Percentiles rank a stretch among this genome's conserved stretches.
phyloP scores from a whole-genome alignment of 345 rosid species.

The Nephelium lappaceum region DNA sequence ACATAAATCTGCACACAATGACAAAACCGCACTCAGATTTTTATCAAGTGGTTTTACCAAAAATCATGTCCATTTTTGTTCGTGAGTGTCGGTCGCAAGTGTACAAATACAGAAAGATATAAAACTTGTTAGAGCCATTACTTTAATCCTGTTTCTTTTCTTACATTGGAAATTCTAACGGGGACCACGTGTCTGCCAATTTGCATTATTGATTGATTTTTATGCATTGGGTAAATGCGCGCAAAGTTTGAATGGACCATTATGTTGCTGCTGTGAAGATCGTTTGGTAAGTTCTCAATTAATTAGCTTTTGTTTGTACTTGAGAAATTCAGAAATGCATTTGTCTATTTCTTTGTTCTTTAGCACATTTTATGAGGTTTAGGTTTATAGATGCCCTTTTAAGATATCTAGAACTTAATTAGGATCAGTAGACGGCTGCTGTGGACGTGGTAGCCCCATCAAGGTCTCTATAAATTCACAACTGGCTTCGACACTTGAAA shows the following conservation, averaged over 20 bases:
- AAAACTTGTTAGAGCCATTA: no score
- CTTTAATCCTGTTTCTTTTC: background rate
- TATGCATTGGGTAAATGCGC: background rate
- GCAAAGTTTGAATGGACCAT: background rate
- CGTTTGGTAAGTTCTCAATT: background rate
- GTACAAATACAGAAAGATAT: background rate
- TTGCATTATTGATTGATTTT: background rate
- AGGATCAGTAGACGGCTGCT: no score
- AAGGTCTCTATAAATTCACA: no score
- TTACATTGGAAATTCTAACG: background rate
- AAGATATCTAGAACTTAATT: no score
- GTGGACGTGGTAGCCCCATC: no score
- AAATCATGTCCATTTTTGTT: no score
- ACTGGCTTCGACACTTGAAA: background rate
- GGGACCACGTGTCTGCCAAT: background rate
- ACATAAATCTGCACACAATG: background rate
- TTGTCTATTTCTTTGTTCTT: background rate
- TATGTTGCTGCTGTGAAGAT: background rate
- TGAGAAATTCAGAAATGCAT: background rate
- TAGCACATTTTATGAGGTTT: no score
- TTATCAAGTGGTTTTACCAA: background rate
- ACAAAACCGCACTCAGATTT: background rate
- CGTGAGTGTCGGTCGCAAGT: no score
- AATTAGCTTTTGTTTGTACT: background rate
- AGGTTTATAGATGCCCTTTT: no score